Percentiles rank a stretch among this genome's conserved stretches.
These are phyloP conservation scores for Microcos paniculata DNA, from an alignment of 345 rosid species.

Conservation along the genomic window DNA sequence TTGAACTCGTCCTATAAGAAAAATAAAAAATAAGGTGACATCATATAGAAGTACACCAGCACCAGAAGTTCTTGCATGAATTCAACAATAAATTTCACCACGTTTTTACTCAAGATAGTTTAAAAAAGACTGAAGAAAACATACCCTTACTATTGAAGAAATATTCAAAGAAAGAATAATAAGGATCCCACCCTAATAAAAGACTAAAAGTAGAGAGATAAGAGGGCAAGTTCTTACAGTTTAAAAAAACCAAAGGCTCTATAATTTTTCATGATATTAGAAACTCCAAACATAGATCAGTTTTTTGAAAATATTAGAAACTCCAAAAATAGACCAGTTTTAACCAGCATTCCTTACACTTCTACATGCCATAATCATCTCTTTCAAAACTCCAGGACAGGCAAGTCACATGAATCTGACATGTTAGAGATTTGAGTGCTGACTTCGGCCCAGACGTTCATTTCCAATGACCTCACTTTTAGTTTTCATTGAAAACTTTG, in stretches of 20 bases:
- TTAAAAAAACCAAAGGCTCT: not conserved
- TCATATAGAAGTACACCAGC: not conserved
- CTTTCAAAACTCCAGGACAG: not conserved
- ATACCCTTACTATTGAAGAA: not conserved
- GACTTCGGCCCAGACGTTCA: not conserved
- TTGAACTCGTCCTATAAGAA: slow-evolving; percentile 52
- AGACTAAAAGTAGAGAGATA: not conserved
- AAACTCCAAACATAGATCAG: not conserved
- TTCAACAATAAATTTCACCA: not conserved
- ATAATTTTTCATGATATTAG: not conserved
- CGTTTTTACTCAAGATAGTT: not conserved
- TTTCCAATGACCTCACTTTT: not conserved
- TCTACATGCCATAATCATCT: not conserved
- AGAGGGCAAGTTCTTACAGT: not conserved
- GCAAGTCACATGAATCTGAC: not conserved
- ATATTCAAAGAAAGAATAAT: not conserved
- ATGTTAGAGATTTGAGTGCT: not conserved
- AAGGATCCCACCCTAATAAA: not conserved
- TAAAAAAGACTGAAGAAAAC: not conserved
- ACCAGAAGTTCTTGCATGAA: not conserved
- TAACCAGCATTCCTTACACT: not conserved
- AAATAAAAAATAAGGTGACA: not conserved
- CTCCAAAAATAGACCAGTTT: not conserved
- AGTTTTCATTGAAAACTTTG: not conserved
- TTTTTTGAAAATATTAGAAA: too few species aligned